These are phyloP conservation scores for Lentinus polychrous DNA, from an alignment of 1,284 basidiomycete genomes.

Conservation along the genomic window DNA sequence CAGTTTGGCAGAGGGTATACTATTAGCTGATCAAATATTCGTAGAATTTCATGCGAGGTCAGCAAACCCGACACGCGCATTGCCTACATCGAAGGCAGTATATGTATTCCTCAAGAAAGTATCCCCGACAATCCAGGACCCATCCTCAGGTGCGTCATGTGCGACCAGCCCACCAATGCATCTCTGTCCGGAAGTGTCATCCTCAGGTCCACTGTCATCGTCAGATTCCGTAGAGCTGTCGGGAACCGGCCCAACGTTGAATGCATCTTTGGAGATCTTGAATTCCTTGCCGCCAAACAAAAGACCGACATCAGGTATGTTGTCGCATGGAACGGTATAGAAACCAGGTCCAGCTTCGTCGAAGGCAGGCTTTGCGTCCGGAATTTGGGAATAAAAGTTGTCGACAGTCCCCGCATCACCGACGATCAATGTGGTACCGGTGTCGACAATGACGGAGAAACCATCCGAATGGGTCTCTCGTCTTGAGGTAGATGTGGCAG, in stretches of 20 bases:
- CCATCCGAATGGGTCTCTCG: background rate
- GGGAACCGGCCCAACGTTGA: slow-evolving; percentile 16
- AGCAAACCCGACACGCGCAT: slow-evolving; percentile 20
- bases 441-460: slow-evolving; percentile 28
- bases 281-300: slow-evolving; percentile 17
- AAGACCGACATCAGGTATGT: slow-evolving; percentile 12
- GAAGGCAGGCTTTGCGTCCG: slow-evolving; percentile 22
- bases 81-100: slow-evolving; percentile 18
- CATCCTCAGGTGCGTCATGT: slow-evolving; percentile 1
- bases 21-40: too few species aligned
- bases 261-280: slow-evolving; percentile 12
- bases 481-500: background rate
- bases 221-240: background rate
- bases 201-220: background rate
- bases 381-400: slow-evolving; percentile 32
- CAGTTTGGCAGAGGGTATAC: too few species aligned
- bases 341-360: slow-evolving; percentile 12
- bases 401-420: slow-evolving; percentile 35
- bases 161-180: slow-evolving; percentile 21
- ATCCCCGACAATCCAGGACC: slow-evolving; percentile 22
- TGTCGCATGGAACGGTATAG: slow-evolving; percentile 20
- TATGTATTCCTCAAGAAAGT: slow-evolving; percentile 21
- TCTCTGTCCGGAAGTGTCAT: background rate
- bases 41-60: slow-evolving; percentile 14
- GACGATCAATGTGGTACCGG: slow-evolving; percentile 39